These are phyloP conservation scores for Phialemonium atrogriseum DNA, from an alignment of 2,329 filamentous ascomycete species.

Conservation along the genomic window DNA sequence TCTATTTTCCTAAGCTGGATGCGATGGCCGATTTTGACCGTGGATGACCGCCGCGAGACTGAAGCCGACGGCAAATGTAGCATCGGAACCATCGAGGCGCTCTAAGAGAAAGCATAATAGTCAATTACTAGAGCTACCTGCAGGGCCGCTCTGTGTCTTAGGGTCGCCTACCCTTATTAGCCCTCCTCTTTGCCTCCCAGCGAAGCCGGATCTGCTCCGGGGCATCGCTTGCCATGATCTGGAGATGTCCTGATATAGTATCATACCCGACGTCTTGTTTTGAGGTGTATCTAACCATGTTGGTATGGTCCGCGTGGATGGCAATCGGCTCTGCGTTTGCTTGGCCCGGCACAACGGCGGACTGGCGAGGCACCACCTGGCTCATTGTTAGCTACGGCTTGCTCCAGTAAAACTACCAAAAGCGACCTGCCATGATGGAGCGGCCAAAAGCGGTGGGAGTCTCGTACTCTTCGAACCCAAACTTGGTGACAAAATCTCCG, in stretches of 20 bases:
- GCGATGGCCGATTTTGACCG: not conserved
- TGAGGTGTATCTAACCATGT: conserved; percentile 23
- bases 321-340: conserved; percentile 20
- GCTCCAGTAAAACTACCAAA: not conserved
- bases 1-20: no score
- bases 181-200: no score
- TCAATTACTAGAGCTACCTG: not conserved
- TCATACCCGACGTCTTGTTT: conserved; percentile 13
- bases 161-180: no score
- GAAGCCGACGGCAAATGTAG: conserved; percentile 1
- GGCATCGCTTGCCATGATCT: no score
- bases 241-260: conserved; percentile 5
- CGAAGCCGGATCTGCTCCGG: no score
- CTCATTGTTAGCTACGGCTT: conserved; percentile 7
- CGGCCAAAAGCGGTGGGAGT: conserved; percentile 17
- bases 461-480: conserved; percentile 20
- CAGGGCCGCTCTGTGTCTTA: conserved; percentile 1
- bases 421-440: conserved; percentile 18
- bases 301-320: conserved; percentile 23
- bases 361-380: conserved; percentile 25
- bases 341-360: conserved; percentile 24
- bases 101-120: not conserved
- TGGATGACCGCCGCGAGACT: conserved; percentile 2
- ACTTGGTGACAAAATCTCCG: conserved; percentile 24
- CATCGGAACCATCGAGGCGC: not conserved